phyloP scores from a whole-genome alignment of 2,329 filamentous ascomycete species.

The Pestalotiopsis sp. region DNA sequence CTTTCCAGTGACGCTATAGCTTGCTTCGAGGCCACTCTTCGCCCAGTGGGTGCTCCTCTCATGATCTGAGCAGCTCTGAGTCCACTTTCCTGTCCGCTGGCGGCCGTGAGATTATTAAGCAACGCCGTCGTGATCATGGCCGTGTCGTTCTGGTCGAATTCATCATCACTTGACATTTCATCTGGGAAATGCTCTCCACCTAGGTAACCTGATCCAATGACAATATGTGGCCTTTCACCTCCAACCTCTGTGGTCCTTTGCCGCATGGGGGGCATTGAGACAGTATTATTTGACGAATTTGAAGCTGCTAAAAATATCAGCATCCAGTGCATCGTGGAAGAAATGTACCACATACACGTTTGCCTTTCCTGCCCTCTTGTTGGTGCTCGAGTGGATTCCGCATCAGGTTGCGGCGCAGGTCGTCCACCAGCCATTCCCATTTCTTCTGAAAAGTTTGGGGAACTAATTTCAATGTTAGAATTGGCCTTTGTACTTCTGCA shows the following conservation, averaged over 20 bases:
- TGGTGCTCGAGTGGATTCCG: background rate
- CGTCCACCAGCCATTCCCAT: too few relatives aligned
- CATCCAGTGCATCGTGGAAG: background rate
- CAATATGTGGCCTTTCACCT: background rate
- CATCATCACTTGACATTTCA: constrained; percentile 17
- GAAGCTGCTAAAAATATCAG: background rate
- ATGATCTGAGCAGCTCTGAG: constrained; percentile 36
- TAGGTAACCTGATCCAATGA: background rate
- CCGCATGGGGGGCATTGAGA: constrained; percentile 5
- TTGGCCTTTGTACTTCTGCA: too few relatives aligned
- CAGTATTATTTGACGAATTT: background rate
- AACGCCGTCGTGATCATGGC: constrained; percentile 12
- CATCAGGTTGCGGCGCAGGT: too few relatives aligned
- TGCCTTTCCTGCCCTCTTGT: constrained; percentile 1
- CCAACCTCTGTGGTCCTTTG: background rate
- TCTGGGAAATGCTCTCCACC: background rate
- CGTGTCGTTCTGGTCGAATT: constrained; percentile 12
- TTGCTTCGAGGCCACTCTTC: constrained; percentile 47
- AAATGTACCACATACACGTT: background rate
- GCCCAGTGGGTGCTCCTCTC: constrained; percentile 43
- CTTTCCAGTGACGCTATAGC: constrained; percentile 47
- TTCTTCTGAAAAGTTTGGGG: background rate
- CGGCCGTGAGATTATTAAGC: constrained; percentile 14
- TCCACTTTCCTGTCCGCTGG: constrained; percentile 25
- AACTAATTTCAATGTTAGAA: background rate